Evolutionary conservation across 441 rosid species (phyloP), one percentile per base, ranked within the genome.

Genomic region (Sinapis alba): DNA sequence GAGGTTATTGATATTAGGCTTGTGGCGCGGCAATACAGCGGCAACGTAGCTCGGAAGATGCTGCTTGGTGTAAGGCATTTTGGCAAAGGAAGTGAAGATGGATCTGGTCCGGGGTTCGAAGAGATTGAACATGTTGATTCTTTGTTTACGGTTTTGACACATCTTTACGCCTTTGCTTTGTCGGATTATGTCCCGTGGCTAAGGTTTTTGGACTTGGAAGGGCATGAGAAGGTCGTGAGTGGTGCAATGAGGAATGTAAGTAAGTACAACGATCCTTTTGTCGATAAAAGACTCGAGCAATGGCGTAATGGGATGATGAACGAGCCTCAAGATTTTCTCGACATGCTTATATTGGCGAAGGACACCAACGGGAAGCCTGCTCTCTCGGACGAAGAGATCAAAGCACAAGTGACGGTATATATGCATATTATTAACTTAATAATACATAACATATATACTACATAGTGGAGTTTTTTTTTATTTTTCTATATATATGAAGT

Each of bases 111-210:
- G 0, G 86, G 88, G 3, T 1, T 69, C 4, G 84, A 83, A 36
- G 89, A 91, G 68, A 76, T 74, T 24, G 86, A 89, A 57, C 87
- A 91, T 32, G 54, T 86, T 0, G 15, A 67, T 16, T 86, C 91
- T 6, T 19, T 86, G 24, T 86, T 91, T 50, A 72, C 53, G 1
- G 26, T 78, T 16, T 75, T 86, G 9, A 19, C 62, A 0, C 73
- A 85, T 67, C 10, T 79, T 2, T 86, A 66, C 28, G 76, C 91
- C 0, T 91, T 88, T 69, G 80, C 81, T 7, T 11, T 85, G 12
- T 88, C 93, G 2, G 93, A 89, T 81, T 89, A 81, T 51, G 13
- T 91, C 34, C 90, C 94, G 4, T 81, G 65, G 13, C 61, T 85
- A 75, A 67, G 65, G 68, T 83, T 84, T 32, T 66, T 89, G 53